These are phyloP conservation scores for Chaetomiaceae sp. DNA, from an alignment of 2,329 filamentous ascomycete species.

Conservation along the genomic window DNA sequence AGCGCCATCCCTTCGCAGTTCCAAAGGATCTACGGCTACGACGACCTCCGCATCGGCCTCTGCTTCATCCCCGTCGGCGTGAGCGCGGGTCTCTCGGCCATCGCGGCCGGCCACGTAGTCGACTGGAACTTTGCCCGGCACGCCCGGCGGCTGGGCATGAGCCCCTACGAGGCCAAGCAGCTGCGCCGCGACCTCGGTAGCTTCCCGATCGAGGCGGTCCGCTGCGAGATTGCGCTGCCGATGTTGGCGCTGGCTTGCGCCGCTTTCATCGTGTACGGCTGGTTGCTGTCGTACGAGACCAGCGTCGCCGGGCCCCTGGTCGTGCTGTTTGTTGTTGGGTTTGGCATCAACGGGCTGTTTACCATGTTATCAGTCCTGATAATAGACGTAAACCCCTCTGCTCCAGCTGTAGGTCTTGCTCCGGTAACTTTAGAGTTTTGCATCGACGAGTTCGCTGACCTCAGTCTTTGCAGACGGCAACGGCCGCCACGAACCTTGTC, in stretches of 20 bases:
- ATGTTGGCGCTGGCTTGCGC: constrained; percentile 47
- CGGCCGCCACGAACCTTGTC: constrained; percentile 52
- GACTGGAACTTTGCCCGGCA: constrained; percentile 65
- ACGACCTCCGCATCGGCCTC: constrained; percentile 50
- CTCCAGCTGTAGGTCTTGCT: too few species aligned
- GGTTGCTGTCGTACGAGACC: constrained; percentile 41
- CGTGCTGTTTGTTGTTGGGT: constrained; percentile 42
- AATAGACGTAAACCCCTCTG: constrained; percentile 50
- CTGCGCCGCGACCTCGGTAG: constrained; percentile 37
- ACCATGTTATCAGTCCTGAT: constrained; percentile 50
- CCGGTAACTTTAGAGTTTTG: too few species aligned
- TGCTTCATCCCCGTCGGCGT: constrained; percentile 49
- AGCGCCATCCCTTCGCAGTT: constrained; percentile 42
- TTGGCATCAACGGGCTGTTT: constrained; percentile 50
- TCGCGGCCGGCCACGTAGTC: constrained; percentile 49
- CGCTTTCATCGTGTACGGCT: constrained; percentile 47
- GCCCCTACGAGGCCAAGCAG: constrained; percentile 48
- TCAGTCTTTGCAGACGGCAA: too few species aligned
- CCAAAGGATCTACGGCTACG: constrained; percentile 52
- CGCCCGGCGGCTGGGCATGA: constrained; percentile 43
- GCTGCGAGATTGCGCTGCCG: constrained; percentile 46
- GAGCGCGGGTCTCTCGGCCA: constrained; percentile 44
- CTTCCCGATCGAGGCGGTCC: constrained; percentile 49
- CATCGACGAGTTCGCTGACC: too few species aligned
- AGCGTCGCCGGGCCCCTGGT: constrained; percentile 44